A percentile compares a stretch with the other conserved stretches of the same genome.
Conservation (phyloP, 805 yeast species). For the Saccharomycopsis olivae region DNA sequence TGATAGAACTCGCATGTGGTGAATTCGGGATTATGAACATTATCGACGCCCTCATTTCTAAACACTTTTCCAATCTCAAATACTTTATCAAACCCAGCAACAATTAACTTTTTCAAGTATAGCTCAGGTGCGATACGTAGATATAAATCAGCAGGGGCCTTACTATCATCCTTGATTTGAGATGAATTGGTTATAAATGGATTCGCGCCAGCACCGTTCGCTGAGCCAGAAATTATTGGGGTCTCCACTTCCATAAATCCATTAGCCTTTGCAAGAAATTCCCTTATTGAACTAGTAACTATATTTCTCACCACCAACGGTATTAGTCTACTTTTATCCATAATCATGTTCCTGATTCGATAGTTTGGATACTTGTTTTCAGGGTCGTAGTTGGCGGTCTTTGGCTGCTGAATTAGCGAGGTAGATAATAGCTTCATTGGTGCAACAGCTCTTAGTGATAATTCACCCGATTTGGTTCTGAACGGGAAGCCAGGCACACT, state of each 20-base stretch:
- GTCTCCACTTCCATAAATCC: conserved; percentile 80
- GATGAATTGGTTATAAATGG: conserved; percentile 57
- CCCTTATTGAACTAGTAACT: conserved; percentile 46
- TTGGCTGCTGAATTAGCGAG: conserved; percentile 43
- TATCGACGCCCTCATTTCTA: conserved; percentile 97
- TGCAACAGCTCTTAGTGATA: conserved; percentile 49
- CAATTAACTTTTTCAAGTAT: conserved; percentile 91
- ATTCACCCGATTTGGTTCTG: conserved; percentile 64
- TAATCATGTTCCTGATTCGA: conserved; percentile 5
- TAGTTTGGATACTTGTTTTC: conserved; percentile 11
- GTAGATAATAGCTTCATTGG: conserved; percentile 43
- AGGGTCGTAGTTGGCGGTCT: conserved; percentile 12
- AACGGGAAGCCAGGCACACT: conserved; percentile 63
- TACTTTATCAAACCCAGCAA: conserved; percentile 97
- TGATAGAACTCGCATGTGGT: conserved; percentile 98
- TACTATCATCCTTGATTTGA: conserved; percentile 20
- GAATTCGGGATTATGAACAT: conserved; percentile 98
- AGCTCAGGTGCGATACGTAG: conserved; percentile 92
- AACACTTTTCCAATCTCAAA: conserved; percentile 98
- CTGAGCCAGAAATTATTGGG: conserved; percentile 62
- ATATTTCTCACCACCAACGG: conserved; percentile 37
- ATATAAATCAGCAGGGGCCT: conserved; percentile 30
- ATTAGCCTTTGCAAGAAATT: conserved; percentile 36
- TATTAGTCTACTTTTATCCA: not conserved
- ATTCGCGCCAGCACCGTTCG: conserved; percentile 89